Conservation (phyloP, 164 flowering plant genomes). For the Akebia trifoliata region DNA sequence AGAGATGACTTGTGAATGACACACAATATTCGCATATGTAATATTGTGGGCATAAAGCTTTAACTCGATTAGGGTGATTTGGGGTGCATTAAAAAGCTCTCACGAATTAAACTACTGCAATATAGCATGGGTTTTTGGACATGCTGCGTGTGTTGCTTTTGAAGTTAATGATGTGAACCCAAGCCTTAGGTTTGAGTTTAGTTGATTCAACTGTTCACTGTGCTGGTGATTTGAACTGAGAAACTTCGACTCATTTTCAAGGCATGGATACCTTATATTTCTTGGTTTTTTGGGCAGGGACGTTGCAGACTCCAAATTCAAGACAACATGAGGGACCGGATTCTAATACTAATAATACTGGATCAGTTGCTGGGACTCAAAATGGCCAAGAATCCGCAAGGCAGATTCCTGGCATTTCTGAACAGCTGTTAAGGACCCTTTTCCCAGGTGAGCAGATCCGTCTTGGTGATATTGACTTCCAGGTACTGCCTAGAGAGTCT, state of each 20-base stretch:
- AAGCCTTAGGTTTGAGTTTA: not conserved
- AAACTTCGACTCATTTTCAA: not conserved
- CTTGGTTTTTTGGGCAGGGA: conserved; percentile 17
- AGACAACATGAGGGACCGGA: conserved; percentile 17
- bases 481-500: conserved; percentile 13
- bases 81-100: too few relatives aligned
- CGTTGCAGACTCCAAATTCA: conserved; percentile 14
- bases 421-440: conserved; percentile 32
- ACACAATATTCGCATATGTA: too few relatives aligned
- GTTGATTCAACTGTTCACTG: not conserved
- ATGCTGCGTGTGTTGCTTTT: not conserved
- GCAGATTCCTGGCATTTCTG: conserved; percentile 27
- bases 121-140: too few relatives aligned
- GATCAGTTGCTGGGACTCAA: conserved; percentile 19
- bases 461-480: conserved; percentile 15
- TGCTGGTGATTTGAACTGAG: not conserved
- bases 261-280: not conserved
- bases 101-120: too few relatives aligned
- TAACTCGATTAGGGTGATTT: too few relatives aligned
- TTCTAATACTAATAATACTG: conserved; percentile 19
- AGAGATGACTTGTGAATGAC: too few relatives aligned
- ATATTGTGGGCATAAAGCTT: too few relatives aligned
- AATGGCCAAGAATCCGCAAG: conserved; percentile 18
- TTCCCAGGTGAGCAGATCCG: conserved; percentile 28
- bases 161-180: not conserved